Conservation (phyloP, 495 filamentous ascomycete species). For the Pyrenula aspistea region DNA sequence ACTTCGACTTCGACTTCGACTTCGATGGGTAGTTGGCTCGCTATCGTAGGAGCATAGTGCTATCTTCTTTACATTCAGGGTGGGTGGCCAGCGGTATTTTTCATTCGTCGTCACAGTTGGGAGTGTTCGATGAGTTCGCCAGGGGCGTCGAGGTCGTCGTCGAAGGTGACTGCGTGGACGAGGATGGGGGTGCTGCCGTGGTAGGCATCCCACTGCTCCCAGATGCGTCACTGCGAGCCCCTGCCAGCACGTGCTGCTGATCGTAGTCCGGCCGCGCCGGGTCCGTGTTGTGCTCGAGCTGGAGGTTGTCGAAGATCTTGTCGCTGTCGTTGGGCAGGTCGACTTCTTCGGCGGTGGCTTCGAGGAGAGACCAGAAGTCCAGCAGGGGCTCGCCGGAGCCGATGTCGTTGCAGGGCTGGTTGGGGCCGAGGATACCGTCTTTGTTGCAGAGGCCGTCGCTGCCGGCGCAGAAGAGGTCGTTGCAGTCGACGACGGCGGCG, state of each 20-base stretch:
- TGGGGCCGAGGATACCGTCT: neutral
- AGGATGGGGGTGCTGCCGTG: too few relatives aligned
- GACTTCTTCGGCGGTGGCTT: neutral
- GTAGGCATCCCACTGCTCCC: too few relatives aligned
- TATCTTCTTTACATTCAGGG: too few relatives aligned
- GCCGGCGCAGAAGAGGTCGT: neutral
- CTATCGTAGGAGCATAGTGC: too few relatives aligned
- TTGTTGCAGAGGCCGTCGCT: neutral
- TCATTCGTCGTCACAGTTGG: neutral
- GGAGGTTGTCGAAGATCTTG: neutral
- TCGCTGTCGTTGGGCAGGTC: neutral
- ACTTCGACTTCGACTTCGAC: too few relatives aligned
- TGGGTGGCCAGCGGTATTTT: too few relatives aligned
- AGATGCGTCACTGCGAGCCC: too few relatives aligned
- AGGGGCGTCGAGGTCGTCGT: neutral
- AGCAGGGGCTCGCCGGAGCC: neutral
- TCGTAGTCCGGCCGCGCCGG: neutral
- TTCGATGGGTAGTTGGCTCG: too few relatives aligned
- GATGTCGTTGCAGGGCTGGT: neutral
- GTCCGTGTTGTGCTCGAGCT: neutral
- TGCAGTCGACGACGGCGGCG: neutral
- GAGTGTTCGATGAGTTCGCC: neutral
- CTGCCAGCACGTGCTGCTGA: neutral
- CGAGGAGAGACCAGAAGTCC: neutral
- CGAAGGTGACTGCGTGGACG: too few relatives aligned